Percentiles rank a stretch among this genome's conserved stretches.
Conservation (phyloP, 495 filamentous ascomycete genomes). For the Hypoxylon rickii region DNA sequence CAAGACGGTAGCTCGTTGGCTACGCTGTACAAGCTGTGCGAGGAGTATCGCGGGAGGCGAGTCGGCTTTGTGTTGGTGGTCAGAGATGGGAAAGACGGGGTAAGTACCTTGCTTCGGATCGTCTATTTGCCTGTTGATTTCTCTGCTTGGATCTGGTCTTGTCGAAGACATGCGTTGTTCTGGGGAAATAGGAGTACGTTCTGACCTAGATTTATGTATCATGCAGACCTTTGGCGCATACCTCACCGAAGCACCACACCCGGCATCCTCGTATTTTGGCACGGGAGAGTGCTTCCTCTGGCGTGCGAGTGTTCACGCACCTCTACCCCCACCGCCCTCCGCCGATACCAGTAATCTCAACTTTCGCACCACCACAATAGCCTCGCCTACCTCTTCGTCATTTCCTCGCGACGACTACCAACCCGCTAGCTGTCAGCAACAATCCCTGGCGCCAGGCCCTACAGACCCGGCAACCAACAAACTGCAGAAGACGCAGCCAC, state of each 20-base stretch:
- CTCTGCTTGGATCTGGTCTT: not conserved
- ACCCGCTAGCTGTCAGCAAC: conserved; percentile 33
- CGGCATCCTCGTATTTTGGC: conserved; percentile 84
- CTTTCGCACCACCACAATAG: conserved; percentile 70
- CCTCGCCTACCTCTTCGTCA: conserved; percentile 24
- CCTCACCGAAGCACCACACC: conserved; percentile 83
- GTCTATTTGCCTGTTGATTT: not conserved
- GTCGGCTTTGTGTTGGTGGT: conserved; percentile 89
- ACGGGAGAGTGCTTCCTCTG: conserved; percentile 98
- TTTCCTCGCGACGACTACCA: conserved; percentile 37
- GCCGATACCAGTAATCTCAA: conserved; percentile 70
- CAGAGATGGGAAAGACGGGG: conserved; percentile 71
- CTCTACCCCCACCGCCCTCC: conserved; percentile 74
- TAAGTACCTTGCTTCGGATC: conserved; percentile 47
- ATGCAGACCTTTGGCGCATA: conserved; percentile 87
- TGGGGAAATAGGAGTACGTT: not conserved
- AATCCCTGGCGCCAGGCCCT: conserved; percentile 33
- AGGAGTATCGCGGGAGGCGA: conserved; percentile 62
- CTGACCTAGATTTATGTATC: not conserved
- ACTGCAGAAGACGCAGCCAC: conserved; percentile 25
- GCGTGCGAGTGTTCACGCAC: conserved; percentile 70
- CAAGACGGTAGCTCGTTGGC: conserved; percentile 85
- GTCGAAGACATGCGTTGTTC: not conserved
- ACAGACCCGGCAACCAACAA: conserved; percentile 16
- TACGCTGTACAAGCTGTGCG: conserved; percentile 83